Conservation (phyloP, 805 yeast genomes). For the Alloascoidea hylecoeti region DNA sequence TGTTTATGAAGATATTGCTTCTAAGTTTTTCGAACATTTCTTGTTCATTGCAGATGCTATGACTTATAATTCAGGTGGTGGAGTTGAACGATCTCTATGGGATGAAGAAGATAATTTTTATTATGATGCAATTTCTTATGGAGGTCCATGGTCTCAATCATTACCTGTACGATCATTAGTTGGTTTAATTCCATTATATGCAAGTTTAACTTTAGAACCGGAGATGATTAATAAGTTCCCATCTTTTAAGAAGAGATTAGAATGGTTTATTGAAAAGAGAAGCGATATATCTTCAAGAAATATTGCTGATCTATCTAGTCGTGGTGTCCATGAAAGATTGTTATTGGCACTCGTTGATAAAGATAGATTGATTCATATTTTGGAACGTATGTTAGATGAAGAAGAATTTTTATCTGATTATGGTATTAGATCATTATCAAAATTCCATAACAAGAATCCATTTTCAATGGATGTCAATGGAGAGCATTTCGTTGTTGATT, state of each 20-base stretch:
- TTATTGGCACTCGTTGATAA: conserved; percentile 68
- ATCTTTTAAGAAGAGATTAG: conserved; percentile 65
- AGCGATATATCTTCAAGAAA: conserved; percentile 62
- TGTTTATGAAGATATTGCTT: conserved; percentile 86
- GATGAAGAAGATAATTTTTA: conserved; percentile 80
- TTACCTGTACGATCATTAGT: conserved; percentile 82
- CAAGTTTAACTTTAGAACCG: conserved; percentile 79
- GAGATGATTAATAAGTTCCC: conserved; percentile 67
- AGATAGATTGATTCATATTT: conserved; percentile 63
- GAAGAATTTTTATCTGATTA: conserved; percentile 71
- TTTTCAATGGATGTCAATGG: conserved; percentile 77
- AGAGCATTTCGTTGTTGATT: conserved; percentile 49
- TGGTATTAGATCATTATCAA: conserved; percentile 83
- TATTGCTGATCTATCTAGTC: conserved; percentile 65
- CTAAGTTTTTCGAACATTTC: conserved; percentile 89
- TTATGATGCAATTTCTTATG: conserved; percentile 84
- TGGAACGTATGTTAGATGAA: conserved; percentile 74
- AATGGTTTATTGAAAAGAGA: conserved; percentile 71
- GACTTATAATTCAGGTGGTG: conserved; percentile 44
- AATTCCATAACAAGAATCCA: conserved; percentile 74
- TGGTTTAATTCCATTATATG: conserved; percentile 85
- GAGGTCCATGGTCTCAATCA: conserved; percentile 44
- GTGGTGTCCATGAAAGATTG: conserved; percentile 75
- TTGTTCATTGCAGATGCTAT: conserved; percentile 86
- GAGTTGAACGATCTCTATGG: conserved; percentile 62